These are phyloP conservation scores for Lepiota brunneoincarnata DNA, from an alignment of 768 basidiomycete genomes.

Conservation along the genomic window DNA sequence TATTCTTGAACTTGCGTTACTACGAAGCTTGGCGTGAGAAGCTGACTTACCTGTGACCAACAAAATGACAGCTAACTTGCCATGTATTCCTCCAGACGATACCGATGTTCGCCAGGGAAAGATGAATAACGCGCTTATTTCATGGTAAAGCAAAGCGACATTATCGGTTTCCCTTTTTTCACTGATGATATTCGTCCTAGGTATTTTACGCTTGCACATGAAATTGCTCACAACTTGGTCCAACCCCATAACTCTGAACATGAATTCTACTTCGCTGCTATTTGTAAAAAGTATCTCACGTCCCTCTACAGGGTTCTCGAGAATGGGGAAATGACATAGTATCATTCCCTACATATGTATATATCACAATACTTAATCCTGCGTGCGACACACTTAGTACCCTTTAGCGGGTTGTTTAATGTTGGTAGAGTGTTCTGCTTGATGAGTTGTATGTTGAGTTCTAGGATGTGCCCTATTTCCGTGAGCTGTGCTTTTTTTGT, in stretches of 20 bases:
- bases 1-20: slow-evolving; percentile 87
- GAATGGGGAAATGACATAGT: neutral
- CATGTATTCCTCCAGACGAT: slow-evolving; percentile 52
- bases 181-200: slow-evolving; percentile 31
- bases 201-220: slow-evolving; percentile 93
- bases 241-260: slow-evolving; percentile 87
- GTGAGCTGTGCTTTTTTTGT: no score
- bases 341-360: neutral
- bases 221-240: slow-evolving; percentile 90
- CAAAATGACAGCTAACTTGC: neutral
- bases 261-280: slow-evolving; percentile 91
- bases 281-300: slow-evolving; percentile 68
- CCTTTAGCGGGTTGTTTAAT: no score
- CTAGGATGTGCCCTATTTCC: no score
- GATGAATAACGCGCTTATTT: slow-evolving; percentile 65
- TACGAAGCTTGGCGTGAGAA: slow-evolving; percentile 79
- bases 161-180: neutral
- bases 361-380: no score
- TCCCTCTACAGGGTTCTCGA: slow-evolving; percentile 34
- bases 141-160: slow-evolving; percentile 50
- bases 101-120: slow-evolving; percentile 53
- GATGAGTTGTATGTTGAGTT: no score
- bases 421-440: no score
- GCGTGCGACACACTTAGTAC: no score
- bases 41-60: slow-evolving; percentile 23